Evolutionary conservation across 1,139 yeast genomes (phyloP), one percentile per base, ranked within the genome.

Genomic region (Yamadazyma dushanensis): DNA sequence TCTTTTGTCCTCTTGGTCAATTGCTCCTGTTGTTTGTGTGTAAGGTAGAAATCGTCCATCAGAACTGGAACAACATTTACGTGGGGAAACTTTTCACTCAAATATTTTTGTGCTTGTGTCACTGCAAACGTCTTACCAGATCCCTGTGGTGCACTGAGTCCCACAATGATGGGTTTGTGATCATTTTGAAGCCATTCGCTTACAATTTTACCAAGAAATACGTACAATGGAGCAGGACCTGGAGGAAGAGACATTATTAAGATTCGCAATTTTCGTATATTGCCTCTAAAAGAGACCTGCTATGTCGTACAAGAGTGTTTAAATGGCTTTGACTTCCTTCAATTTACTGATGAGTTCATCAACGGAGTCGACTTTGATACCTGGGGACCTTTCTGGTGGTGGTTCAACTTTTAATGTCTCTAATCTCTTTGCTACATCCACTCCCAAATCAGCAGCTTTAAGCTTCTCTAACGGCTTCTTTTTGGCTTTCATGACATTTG

Each of bases 401-500:
- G 92, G 97, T 49, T 80, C 80, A 24, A 92, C 83, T 54, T 81
- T 78, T 43, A 88, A 56, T 3, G 81, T 72, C 56, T 87, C 80
- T 41, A 90, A 65, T 52, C 95, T 77, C 32, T 76, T 74, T 21
- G 76, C 59, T 14, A 80, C 57, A 34, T 83, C 87, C 21, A 88
- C 70, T 17, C 81, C 87, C 44, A 86, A 76, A 50, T 86, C 95
- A n/a, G 70, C 67, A 13, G 85, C 70, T 56, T 76, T 78, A 47
- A 84, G 61, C 50, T 80, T 82, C 49, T 78, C 84, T 59, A 90
- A 72, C 7, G 96, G 96, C 73, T 88, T 89, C 79, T 90, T 90
- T 73, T 92, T 92, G 38, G 97, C 98, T 72, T 92, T 92, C 98
- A 92, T 92, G 65, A 89, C 78, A 59, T 90, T 92, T 39, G 96